Evolutionary conservation across 805 yeast species (phyloP).

Genomic region (Candida jianshihensis): DNA sequence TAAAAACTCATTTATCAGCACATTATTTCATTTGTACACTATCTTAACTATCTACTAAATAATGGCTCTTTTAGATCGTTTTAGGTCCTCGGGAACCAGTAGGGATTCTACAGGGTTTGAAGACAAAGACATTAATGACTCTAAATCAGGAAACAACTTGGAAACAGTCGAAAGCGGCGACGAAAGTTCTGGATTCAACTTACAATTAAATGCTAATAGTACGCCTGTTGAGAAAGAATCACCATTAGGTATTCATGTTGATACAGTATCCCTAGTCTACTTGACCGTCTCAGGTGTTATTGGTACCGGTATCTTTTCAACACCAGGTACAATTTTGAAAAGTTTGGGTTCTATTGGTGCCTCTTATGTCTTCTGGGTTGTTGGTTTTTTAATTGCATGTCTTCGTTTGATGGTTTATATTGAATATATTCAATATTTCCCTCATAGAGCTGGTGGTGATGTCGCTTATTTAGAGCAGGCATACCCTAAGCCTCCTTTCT

Average conservation of each 20-base stretch:
- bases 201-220: slow-evolving; percentile 21
- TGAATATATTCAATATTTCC: slow-evolving; percentile 35
- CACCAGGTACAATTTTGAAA: slow-evolving; percentile 41
- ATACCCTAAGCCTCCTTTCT: slow-evolving; percentile 27
- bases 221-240: slow-evolving; percentile 35
- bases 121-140: background rate
- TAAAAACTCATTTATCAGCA: too few species aligned
- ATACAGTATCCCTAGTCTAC: slow-evolving; percentile 46
- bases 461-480: slow-evolving; percentile 34
- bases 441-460: slow-evolving; percentile 31
- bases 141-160: background rate
- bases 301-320: slow-evolving; percentile 53
- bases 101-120: too few species aligned
- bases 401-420: slow-evolving; percentile 32
- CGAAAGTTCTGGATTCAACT: background rate
- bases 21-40: too few species aligned
- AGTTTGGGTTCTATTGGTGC: slow-evolving; percentile 38
- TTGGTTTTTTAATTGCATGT: slow-evolving; percentile 33
- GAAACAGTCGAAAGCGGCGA: background rate
- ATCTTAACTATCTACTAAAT: too few species aligned
- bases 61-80: too few species aligned
- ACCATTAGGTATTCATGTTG: slow-evolving; percentile 35
- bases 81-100: too few species aligned
- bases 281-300: slow-evolving; percentile 45
- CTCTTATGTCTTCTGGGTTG: slow-evolving; percentile 36